Percentiles rank a stretch among this genome's conserved stretches.
Conservation (phyloP, 352 stramenopile genomes). For the Globisporangium spiculum region DNA sequence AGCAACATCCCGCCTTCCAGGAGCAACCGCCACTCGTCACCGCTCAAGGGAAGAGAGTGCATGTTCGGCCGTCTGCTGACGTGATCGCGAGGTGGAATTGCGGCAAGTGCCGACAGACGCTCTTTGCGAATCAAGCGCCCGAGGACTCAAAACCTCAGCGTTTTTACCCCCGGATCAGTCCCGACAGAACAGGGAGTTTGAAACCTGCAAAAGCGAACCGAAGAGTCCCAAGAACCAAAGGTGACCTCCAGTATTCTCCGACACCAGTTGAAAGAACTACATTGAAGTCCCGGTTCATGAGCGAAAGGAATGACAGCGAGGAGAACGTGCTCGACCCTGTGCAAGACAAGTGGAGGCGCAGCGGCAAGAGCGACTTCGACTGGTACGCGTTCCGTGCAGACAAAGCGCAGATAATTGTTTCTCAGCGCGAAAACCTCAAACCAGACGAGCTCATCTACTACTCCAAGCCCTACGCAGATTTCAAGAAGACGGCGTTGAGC, state of each 20-base stretch:
- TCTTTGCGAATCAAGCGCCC: background rate
- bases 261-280: background rate
- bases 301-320: background rate
- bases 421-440: background rate
- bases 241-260: background rate
- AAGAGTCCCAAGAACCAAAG: background rate
- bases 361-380: conserved; percentile 14
- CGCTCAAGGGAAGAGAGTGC: conserved; percentile 6
- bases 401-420: background rate
- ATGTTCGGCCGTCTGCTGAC: background rate
- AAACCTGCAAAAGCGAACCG: background rate
- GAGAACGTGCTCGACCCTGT: background rate
- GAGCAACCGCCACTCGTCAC: conserved; percentile 16
- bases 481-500: conserved; percentile 43
- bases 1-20: conserved; percentile 49
- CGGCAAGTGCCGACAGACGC: conserved; percentile 18
- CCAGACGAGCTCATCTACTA: conserved; percentile 47
- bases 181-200: background rate
- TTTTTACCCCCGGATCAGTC: background rate
- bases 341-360: conserved; percentile 8
- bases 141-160: background rate
- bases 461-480: conserved; percentile 38
- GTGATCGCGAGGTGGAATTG: conserved; percentile 29
- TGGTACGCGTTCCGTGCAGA: conserved; percentile 30
- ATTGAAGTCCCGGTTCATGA: background rate